Evolutionary conservation across 495 filamentous ascomycete genomes (phyloP), one percentile per base, ranked within the genome.

Genomic region (Aspergillus biplanus): DNA sequence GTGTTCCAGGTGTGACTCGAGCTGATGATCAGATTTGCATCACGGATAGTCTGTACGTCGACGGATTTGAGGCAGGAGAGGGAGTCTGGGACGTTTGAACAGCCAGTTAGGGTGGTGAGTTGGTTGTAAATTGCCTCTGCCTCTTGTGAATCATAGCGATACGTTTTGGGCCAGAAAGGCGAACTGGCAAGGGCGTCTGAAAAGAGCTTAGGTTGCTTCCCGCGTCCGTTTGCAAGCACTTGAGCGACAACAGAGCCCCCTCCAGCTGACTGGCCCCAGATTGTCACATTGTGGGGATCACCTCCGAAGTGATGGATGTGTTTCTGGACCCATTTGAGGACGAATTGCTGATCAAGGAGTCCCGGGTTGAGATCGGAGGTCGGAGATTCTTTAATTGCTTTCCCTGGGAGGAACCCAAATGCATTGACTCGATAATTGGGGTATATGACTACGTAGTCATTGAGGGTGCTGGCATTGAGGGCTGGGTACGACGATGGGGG

Each of bases 131-230:
- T 76, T 15, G 61, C 78, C 61, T 87, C 80, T 3, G 82, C 75
- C 61, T 85, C 74, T 6, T 78, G 73, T 3, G 70, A 69, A 52
- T 85, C 74, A 64, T 82, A 83, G 5, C 63, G 58, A 67, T 87
- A 87, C 13, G 82, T 85, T 65, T 83, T 85, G 0, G 83, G 83
- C 86, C 85, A 88, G 68, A 85, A 89, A 0, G 86, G 86, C 4
- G 80, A 83, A 59, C 80, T 84, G 6, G 83, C 82, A n/a, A 88
- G 76, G 0, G 85, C 86, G 64, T 83, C 83, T 12, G 61, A 67
- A 65, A 85, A 85, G 39, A 80, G 66, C 37, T 69, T 69, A 15
- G 72, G 78, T 12, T 73, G 55, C 9, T 66, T 67, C 33, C 74
- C 53, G 5, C 80, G 73, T 13, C 75, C 71, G 48, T 79, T 77